These are phyloP conservation scores for Kurtzmaniella quercitrusa DNA, from an alignment of 1,139 yeast genomes.

Conservation along the genomic window DNA sequence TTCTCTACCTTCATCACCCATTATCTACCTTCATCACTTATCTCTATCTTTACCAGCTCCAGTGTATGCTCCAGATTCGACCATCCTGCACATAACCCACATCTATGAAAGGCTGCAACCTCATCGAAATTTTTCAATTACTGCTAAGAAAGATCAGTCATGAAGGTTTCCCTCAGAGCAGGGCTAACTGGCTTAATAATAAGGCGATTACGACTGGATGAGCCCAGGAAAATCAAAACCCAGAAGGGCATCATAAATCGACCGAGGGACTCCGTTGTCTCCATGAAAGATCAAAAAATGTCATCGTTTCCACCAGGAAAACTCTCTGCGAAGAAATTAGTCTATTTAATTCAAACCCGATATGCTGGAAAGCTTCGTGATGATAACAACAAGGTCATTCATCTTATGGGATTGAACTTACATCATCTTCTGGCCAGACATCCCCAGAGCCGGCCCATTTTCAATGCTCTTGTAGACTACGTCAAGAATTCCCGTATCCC, in stretches of 20 bases:
- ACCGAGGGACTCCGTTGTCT: too few relatives aligned
- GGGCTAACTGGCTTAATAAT: background rate
- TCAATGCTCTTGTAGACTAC: slow-evolving; percentile 25
- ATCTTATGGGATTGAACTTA: slow-evolving; percentile 15
- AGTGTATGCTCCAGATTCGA: too few relatives aligned
- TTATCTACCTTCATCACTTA: too few relatives aligned
- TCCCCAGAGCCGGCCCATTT: slow-evolving; percentile 21
- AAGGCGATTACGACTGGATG: background rate
- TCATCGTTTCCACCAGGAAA: background rate
- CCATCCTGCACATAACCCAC: background rate
- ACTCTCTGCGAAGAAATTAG: background rate
- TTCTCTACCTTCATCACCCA: too few relatives aligned
- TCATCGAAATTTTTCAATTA: background rate
- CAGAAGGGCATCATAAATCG: too few relatives aligned
- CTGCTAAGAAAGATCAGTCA: background rate
- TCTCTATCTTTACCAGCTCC: too few relatives aligned
- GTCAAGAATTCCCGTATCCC: background rate
- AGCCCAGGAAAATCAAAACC: too few relatives aligned
- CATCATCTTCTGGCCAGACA: slow-evolving; percentile 21
- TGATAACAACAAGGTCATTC: slow-evolving; percentile 16
- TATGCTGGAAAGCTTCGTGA: slow-evolving; percentile 12
- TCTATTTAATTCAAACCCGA: background rate
- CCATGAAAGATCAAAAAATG: too few relatives aligned
- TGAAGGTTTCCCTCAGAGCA: background rate
- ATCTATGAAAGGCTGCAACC: background rate